Evolutionary conservation across 306 rosid species (phyloP), one percentile per base, ranked within the genome.

Genomic region (Pyrus bretschneideri): DNA sequence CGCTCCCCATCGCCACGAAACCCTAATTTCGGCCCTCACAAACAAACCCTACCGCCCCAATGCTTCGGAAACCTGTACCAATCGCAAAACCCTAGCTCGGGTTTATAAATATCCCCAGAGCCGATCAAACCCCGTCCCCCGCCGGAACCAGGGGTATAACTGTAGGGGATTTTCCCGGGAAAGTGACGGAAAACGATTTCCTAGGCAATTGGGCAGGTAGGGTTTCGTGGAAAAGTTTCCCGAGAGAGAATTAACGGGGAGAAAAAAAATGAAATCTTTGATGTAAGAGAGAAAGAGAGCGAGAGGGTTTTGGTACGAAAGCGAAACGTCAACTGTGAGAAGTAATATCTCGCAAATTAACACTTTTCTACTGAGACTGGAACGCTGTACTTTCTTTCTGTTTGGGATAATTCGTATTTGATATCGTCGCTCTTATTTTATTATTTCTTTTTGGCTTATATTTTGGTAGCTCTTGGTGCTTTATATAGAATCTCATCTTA

Each of bases 1-100:
- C 91, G 83, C 91, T 89, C 64, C 90, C 98, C 98, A 96, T 96
- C 76, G 35, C 54, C 42, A 61, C 46, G 61, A 87, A 90, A 88
- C 90, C 93, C 93, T 86, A 87, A 76, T 70, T 57, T 25, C 11
- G 2, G 31, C 19, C n/a, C 18, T 22, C 58, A 30, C 31, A 18
- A n/a, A 22, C 4, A 4, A 69, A 8, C 49, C 70, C 46, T 65
- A 9, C 21, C 10, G 9, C 13, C 44, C 42, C 25, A 69, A 38
- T 33, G 64, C 70, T 69, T 23, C 3, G 13, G 60, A 71, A 70
- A 85, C 49, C 79, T 25, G 9, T 63, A 75, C 69, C 77, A 82
- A 83, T 58, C 35, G 44, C 40, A 61, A 82, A 91, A 84, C 91
- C 91, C 90, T 86, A 74, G 23, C 70, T 59, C 23, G 4, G 52